Base-by-base conservation (phyloP, 805 yeast genomes). In the Nakazawaea populi region DNA sequence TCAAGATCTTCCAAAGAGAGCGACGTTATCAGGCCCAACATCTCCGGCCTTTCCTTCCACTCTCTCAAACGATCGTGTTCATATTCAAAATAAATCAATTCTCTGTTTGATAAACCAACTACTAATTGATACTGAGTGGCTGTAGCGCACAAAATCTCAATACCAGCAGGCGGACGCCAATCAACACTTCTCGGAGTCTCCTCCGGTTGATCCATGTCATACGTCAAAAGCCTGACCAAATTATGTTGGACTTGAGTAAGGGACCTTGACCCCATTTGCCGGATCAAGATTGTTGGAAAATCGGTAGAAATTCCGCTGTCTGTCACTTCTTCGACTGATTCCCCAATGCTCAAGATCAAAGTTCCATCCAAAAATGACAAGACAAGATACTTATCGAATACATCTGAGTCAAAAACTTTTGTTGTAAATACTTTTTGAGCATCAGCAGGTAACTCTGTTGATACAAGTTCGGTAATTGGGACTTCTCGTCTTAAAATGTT, bases 81-180 rank as follows among this genome's bases (percentile, higher is more conserved):
- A 31, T 83, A 70, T 64, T 92, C 97, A 64, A 94, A 92, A 65
- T 92, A 92, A 3, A 85, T 83, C 4, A 92, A 58, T 51, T 87
- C 91, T 50, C 82, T 73, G 59, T 84, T 87, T 2, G 94, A 83
- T 4, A 94, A 66, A 0, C 83, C 89, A 4, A 92, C 58, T 0
- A 78, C 80, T 0, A 91, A 70, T 64, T 94, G 98, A 2, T 77
- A 73, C 28, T 74, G 70, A 14, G 89, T 88, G 3, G 85, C 66
- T 1, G 87, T 62, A 0, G 89, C 84, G n/a, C 71, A 67, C 0
- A 77, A 59, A 39, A 94, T 74, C 28, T 76, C 71, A 24, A 83
- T 78, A 2, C 94, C 96, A 0, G 84, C 82, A 0, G 97, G 96
- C 1, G 96, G 89, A 31, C 66, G 70, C 98, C 98, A 94, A 54